A percentile compares a stretch with the other conserved stretches of the same genome.
Conservation (phyloP, 2,329 filamentous ascomycete genomes). For the Phaeophleospora eucalypticola region DNA sequence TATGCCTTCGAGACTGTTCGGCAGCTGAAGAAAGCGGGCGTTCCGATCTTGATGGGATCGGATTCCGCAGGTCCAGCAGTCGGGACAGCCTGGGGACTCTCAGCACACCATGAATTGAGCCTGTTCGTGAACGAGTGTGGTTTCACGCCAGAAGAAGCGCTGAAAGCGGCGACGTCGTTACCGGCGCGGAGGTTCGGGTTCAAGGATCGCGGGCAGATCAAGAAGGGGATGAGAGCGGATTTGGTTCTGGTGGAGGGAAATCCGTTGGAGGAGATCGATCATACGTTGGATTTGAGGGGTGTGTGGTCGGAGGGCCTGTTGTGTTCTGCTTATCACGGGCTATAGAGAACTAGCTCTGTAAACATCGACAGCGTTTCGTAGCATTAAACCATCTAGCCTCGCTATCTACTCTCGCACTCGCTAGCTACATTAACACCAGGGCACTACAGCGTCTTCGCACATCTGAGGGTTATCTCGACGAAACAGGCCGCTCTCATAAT, state of each 20-base stretch:
- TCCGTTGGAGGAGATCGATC: slow-evolving; percentile 39
- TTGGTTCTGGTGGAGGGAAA: slow-evolving; percentile 44
- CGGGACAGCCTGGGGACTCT: slow-evolving; percentile 43
- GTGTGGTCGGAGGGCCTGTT: slow-evolving; percentile 41
- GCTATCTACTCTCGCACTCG: too few species aligned
- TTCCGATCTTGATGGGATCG: slow-evolving; percentile 43
- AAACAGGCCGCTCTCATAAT: too few species aligned
- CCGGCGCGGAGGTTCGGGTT: slow-evolving; percentile 40
- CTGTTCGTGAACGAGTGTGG: slow-evolving; percentile 41
- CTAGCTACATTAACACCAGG: too few species aligned
- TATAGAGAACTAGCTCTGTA: not conserved
- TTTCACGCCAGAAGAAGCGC: slow-evolving; percentile 41
- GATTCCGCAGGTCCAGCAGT: slow-evolving; percentile 42
- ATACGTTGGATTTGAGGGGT: slow-evolving; percentile 39
- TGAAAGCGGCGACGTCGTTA: slow-evolving; percentile 40
- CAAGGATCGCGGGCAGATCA: slow-evolving; percentile 38
- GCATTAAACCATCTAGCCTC: not conserved
- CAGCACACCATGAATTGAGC: slow-evolving; percentile 41
- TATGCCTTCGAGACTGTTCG: slow-evolving; percentile 42
- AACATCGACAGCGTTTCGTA: not conserved
- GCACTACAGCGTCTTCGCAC: too few species aligned
- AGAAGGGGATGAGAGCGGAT: slow-evolving; percentile 41
- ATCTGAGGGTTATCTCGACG: too few species aligned
- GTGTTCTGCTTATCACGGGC: slow-evolving; percentile 11
- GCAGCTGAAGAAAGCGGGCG: slow-evolving; percentile 36